These are phyloP conservation scores for Chrysopogon serrulatus DNA, from an alignment of 176 grass and related monocot genomes.

Conservation along the genomic window DNA sequence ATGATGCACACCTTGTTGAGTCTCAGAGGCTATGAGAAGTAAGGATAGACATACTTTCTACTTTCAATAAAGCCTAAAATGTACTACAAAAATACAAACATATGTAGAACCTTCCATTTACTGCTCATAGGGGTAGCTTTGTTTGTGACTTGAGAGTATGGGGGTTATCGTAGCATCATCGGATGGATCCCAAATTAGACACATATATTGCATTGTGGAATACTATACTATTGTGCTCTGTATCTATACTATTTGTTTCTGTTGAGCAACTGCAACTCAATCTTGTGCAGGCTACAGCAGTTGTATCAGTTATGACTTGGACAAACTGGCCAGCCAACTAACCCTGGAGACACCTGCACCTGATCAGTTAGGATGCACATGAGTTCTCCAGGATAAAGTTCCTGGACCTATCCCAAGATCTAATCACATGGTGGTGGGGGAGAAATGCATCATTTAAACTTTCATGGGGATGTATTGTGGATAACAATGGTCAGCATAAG, in stretches of 20 bases:
- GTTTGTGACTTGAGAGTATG: not conserved
- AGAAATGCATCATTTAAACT: slow-evolving; percentile 86
- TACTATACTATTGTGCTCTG: not conserved
- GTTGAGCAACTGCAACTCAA: slow-evolving; percentile 11
- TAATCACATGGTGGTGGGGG: slow-evolving; percentile 54
- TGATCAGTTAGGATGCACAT: slow-evolving; percentile 74
- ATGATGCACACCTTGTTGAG: slow-evolving; percentile 91
- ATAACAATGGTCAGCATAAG: slow-evolving; percentile 93
- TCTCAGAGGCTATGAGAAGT: slow-evolving; percentile 98
- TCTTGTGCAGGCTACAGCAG: slow-evolving; percentile 36
- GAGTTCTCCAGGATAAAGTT: slow-evolving; percentile 80
- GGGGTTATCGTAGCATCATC: not conserved
- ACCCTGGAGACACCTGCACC: slow-evolving; percentile 30
- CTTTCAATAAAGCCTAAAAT: slow-evolving; percentile 10
- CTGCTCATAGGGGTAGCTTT: not conserved
- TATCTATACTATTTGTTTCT: not conserved
- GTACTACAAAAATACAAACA: not conserved
- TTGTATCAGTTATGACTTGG: slow-evolving; percentile 27
- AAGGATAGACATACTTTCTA: slow-evolving; percentile 5
- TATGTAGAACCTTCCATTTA: not conserved
- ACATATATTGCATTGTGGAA: not conserved
- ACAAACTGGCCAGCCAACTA: slow-evolving; percentile 34
- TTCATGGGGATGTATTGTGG: slow-evolving; percentile 97
- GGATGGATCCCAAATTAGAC: not conserved
- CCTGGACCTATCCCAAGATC: slow-evolving; percentile 55